These are phyloP conservation scores for Talaromyces proteolyticus DNA, from an alignment of 495 filamentous ascomycete genomes.

Conservation along the genomic window DNA sequence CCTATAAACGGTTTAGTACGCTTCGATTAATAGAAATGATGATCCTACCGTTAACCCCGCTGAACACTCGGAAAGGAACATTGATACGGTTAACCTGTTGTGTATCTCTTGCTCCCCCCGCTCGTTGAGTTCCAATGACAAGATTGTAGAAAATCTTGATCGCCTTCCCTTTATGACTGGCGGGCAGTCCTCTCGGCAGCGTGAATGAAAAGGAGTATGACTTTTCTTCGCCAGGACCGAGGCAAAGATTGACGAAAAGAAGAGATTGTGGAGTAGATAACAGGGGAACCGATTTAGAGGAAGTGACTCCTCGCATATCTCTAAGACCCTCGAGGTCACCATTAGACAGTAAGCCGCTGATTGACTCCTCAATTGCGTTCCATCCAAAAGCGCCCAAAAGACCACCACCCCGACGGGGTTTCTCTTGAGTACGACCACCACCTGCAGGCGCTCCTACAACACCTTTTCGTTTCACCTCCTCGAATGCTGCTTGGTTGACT, in stretches of 20 bases:
- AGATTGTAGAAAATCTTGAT: constrained; percentile 92
- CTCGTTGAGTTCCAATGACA: constrained; percentile 85
- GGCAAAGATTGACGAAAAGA: constrained; percentile 85
- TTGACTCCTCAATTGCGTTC: constrained; percentile 81
- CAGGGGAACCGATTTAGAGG: constrained; percentile 76
- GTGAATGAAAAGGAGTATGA: constrained; percentile 81
- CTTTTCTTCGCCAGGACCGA: constrained; percentile 84
- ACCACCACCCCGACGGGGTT: constrained; percentile 68
- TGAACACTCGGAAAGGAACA: constrained; percentile 90
- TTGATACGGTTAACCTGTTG: constrained; percentile 86
- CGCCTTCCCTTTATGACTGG: constrained; percentile 84
- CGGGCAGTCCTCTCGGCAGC: constrained; percentile 80
- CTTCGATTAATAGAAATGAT: background rate
- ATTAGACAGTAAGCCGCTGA: constrained; percentile 78
- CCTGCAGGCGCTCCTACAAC: constrained; percentile 61
- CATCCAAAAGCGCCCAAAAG: constrained; percentile 82
- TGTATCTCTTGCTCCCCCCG: constrained; percentile 67
- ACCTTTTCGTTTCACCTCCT: constrained; percentile 91
- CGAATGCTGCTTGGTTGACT: constrained; percentile 83
- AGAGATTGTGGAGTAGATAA: constrained; percentile 95
- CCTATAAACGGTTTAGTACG: constrained; percentile 23
- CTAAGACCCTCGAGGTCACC: constrained; percentile 87
- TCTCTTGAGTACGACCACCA: constrained; percentile 37
- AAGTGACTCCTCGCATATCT: constrained; percentile 82
- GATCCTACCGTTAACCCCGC: constrained; percentile 68